Conservation (phyloP, 768 basidiomycete species). For the Mrakia frigida region DNA sequence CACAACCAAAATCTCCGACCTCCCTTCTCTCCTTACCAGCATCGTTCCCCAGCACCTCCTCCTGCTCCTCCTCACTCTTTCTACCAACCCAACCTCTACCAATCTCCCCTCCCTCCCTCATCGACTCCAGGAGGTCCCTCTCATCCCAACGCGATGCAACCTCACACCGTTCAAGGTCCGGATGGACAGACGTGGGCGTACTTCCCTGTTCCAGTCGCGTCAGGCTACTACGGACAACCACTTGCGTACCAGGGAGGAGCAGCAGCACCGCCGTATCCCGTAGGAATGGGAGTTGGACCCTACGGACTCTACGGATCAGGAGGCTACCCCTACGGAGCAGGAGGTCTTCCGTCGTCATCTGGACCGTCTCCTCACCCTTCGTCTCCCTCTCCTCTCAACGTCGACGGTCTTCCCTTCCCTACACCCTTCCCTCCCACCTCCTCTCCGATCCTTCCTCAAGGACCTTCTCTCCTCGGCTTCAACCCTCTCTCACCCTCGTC, state of each 20-base stretch:
- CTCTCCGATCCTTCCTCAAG: background rate
- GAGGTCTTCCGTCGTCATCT: background rate
- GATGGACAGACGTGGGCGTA: conserved; percentile 31
- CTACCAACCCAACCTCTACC: conserved; percentile 14
- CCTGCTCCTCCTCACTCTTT: background rate
- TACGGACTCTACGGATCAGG: background rate
- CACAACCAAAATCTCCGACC: background rate
- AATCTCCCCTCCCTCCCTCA: background rate
- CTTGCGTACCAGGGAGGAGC: background rate
- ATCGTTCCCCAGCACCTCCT: background rate
- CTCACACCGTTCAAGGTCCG: conserved; percentile 20
- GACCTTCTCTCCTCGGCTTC: background rate
- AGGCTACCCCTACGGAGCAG: background rate
- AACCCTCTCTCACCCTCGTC: background rate
- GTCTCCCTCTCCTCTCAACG: background rate
- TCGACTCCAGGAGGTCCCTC: background rate
- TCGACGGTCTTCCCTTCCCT: background rate
- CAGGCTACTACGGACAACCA: conserved; percentile 17
- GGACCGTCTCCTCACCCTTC: background rate
- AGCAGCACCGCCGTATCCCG: background rate
- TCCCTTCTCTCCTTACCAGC: background rate
- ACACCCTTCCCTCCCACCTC: background rate
- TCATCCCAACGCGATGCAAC: background rate
- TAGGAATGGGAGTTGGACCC: background rate
- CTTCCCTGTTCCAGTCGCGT: conserved; percentile 16